These are phyloP conservation scores for Mortierella sp. DNA, from an alignment of 371 early-diverging fungal genomes.

Conservation along the genomic window DNA sequence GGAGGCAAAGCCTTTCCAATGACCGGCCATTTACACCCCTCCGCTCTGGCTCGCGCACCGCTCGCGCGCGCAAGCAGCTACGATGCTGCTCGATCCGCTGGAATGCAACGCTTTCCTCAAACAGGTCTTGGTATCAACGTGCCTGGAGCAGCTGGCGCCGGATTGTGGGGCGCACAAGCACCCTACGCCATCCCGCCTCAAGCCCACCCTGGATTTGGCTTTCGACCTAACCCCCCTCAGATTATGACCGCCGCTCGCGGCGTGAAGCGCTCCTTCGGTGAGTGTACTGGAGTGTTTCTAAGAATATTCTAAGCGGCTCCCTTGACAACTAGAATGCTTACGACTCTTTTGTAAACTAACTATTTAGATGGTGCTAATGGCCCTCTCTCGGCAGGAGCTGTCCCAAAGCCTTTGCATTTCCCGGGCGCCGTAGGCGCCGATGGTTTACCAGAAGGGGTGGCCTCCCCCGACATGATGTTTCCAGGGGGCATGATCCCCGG, in stretches of 20 bases:
- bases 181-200: constrained; percentile 40
- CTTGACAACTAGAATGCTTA: neutral
- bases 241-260: constrained; percentile 46
- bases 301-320: neutral
- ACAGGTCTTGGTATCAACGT: constrained; percentile 53
- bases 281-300: neutral
- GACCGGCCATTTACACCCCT: constrained; percentile 44
- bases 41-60: constrained; percentile 38
- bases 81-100: constrained; percentile 37
- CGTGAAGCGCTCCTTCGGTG: constrained; percentile 52
- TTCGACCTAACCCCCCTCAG: constrained; percentile 42
- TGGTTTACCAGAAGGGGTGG: constrained; percentile 33
- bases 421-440: constrained; percentile 37
- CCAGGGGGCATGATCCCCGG: constrained; percentile 30
- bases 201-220: constrained; percentile 45
- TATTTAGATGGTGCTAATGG: constrained; percentile 45
- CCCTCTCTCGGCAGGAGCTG: constrained; percentile 37
- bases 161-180: constrained; percentile 32
- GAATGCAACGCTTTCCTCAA: constrained; percentile 37
- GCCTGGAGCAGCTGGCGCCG: constrained; percentile 38
- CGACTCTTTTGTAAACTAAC: neutral
- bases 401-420: constrained; percentile 51
- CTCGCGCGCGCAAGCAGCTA: constrained; percentile 45
- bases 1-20: constrained; percentile 40
- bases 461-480: constrained; percentile 37